Evolutionary conservation across 345 rosid genomes (phyloP), one percentile per base, ranked within the genome.

Genomic region (Dipteronia dyeriana): DNA sequence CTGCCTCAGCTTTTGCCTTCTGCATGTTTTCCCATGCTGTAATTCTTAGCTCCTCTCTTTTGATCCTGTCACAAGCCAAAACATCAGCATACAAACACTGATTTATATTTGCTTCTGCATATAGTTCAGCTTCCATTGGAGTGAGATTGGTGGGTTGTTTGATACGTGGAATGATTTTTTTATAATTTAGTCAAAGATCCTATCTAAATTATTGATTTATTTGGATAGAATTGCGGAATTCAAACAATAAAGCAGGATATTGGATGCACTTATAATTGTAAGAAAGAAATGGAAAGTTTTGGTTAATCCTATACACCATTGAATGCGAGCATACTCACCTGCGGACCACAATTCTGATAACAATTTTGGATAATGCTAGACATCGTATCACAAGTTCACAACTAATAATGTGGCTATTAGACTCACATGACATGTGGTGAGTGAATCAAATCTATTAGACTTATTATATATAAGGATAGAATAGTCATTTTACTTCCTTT

Each of bases 1-100:
- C 89, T 78, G 98, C 95, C 86, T 96, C 99, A 6, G 99, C 99
- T 81, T 96, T 93, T 17, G 99, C 99, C 85, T 88, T 96, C 91
- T 96, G 99, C 82, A 96, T 88, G 79, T 93, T 96, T 86, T 96
- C 97, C 99, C 99, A 96, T 14, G 97, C 97, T 22, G 78, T 88
- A 73, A 96, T 92, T 86, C 92, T 91, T 38, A 97, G 95, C 88
- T 96, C 97, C 80, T 92, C 98, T 51, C 92, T 92, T 84, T 89
- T 90, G 31, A 47, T 70, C 85, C 99, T 96, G 88, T 56, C 74
- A 51, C 59, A 73, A 51, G 75, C 23, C 8, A 14, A 68, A 68
- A 43, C 66, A 54, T 68, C 57, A 68, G 38, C 22, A 61, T 23
- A 62, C 20, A 43, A 61, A 60, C 7, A 74, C 12, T 20, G 2